Base-by-base conservation (phyloP, 2,329 filamentous ascomycete genomes). In the Diplodia seriata region DNA sequence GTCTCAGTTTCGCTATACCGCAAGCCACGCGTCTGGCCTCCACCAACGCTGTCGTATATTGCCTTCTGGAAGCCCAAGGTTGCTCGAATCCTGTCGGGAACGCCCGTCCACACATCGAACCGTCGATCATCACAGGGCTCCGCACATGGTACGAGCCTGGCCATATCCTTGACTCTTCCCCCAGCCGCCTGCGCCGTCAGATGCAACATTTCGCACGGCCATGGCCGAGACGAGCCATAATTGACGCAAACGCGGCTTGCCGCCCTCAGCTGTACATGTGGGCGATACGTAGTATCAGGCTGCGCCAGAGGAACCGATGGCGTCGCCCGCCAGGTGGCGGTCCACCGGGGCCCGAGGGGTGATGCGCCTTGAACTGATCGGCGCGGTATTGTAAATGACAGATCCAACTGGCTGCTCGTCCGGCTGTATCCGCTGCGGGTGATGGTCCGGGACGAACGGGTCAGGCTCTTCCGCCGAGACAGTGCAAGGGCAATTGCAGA, bases 381-480 rank as follows among this genome's bases (percentile, higher is more conserved):
- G 53, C 64, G 43, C 36, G 43, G 31, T 38, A 57, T 26, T 47
- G 64, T 23, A 36, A 59, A 40, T 47, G 49, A 54, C 20, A 49
- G 33, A 51, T 59, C 54, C 50, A 47, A 59, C 64, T 67, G 40
- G 54, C 55, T 67, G 54, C 26, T 59, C 18, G 43, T 7, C 53
- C 64, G 64, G 47, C 43, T 50, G 47, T 49, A 67, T 50, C 55
- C 63, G 54, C 64, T 57, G 64, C 64, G 54, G 64, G 40, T 63
- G 59, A 63, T 63, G 47, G 18, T n/a, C 43, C 47, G 59, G 59
- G 31, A 63, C 26, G 43, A 38, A 38, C 59, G 59, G 59, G 59
- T 50, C 26, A 62, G 57, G 57, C 49, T 50, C 57, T 49, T 29
- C 20, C 57, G 40, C 57, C 57, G 57, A 62, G 57, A 63, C 59